A percentile compares a stretch with the other conserved stretches of the same genome.
Evolutionary conservation across 23 red algal species (phyloP).

Genomic region (Gracilaria caudata): DNA sequence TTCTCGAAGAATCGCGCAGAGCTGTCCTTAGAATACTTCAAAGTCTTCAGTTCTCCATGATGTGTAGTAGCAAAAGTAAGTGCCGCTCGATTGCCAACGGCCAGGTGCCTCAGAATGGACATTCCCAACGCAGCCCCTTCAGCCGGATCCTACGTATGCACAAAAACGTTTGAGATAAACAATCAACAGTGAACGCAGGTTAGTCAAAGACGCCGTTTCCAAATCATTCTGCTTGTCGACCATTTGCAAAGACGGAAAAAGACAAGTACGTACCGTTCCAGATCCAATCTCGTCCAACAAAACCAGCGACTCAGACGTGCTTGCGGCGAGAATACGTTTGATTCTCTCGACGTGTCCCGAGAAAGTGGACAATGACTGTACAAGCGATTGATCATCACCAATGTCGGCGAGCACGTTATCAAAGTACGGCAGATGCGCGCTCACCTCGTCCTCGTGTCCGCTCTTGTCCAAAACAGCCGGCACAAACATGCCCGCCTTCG

Average conservation of each 20-base stretch:
- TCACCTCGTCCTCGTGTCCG: conserved; percentile 41
- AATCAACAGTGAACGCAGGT: background rate
- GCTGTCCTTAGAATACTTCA: conserved; percentile 73
- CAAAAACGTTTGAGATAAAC: background rate
- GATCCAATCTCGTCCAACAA: conserved; percentile 97
- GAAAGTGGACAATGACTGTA: conserved; percentile 91
- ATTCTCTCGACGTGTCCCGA: conserved; percentile 90
- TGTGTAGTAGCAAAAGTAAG: conserved; percentile 96
- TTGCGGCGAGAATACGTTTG: conserved; percentile 71
- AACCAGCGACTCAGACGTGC: conserved; percentile 68
- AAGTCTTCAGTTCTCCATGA: conserved; percentile 94
- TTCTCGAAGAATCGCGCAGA: conserved; percentile 84
- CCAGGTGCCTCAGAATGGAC: conserved; percentile 81
- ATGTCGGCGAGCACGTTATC: conserved; percentile 92
- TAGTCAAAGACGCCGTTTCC: background rate
- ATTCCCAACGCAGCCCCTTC: conserved; percentile 95
- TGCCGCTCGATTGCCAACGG: conserved; percentile 49
- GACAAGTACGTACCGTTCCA: conserved; percentile 77
- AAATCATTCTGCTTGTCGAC: background rate
- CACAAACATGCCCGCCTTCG: conserved; percentile 90
- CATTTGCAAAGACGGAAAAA: background rate
- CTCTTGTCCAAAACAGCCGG: conserved; percentile 7
- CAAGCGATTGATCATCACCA: conserved; percentile 94
- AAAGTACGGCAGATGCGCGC: conserved; percentile 85
- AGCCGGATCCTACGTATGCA: conserved; percentile 71